These are phyloP conservation scores for Stropharia rugosoannulata DNA, from an alignment of 768 basidiomycete genomes.

Conservation along the genomic window DNA sequence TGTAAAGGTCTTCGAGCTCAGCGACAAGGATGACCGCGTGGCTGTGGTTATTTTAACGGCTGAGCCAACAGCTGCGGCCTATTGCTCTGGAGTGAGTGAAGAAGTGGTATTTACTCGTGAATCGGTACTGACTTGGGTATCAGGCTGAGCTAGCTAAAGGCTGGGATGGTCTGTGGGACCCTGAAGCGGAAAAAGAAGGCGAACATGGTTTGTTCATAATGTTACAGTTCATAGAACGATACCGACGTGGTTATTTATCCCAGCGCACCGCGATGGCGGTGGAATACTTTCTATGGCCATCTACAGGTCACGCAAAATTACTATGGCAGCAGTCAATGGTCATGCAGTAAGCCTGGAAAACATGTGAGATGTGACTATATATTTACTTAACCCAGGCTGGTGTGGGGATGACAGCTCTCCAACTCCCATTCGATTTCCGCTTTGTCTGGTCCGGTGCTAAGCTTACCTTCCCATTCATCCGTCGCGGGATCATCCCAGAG, in stretches of 20 bases:
- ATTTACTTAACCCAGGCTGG: conserved; percentile 34
- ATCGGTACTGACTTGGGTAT: neutral
- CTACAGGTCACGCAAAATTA: conserved; percentile 54
- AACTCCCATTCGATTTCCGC: conserved; percentile 52
- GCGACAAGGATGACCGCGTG: conserved; percentile 53
- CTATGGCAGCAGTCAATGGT: conserved; percentile 50
- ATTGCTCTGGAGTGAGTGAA: conserved; percentile 44
- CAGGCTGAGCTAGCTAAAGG: conserved; percentile 52
- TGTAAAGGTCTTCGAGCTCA: conserved; percentile 40
- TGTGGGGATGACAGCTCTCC: conserved; percentile 46
- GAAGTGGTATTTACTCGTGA: neutral
- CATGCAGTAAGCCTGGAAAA: conserved; percentile 36
- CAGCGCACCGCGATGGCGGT: conserved; percentile 48
- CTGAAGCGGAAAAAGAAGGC: conserved; percentile 46
- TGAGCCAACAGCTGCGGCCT: conserved; percentile 51
- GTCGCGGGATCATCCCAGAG: conserved; percentile 40
- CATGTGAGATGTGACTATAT: neutral
- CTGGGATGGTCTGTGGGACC: conserved; percentile 40
- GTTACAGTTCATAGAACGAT: conserved; percentile 10
- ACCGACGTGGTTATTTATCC: neutral
- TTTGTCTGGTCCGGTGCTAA: conserved; percentile 53
- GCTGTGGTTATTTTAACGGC: conserved; percentile 52
- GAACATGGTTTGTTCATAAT: conserved; percentile 36
- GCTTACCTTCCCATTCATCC: conserved; percentile 47
- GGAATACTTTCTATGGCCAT: conserved; percentile 46